These are phyloP conservation scores for Lachnellula cervina DNA, from an alignment of 2,329 filamentous ascomycete species.

Conservation along the genomic window DNA sequence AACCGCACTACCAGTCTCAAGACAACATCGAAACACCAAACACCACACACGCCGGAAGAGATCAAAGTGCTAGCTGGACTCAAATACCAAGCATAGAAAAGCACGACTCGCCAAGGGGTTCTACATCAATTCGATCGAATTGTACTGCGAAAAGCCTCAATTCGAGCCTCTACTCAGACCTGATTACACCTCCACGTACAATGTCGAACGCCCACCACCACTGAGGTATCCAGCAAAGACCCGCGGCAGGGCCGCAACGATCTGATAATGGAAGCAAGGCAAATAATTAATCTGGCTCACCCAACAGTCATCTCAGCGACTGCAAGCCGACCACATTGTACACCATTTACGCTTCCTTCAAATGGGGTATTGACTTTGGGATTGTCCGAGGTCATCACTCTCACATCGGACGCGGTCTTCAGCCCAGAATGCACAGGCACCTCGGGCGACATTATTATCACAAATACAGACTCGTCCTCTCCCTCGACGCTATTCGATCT, in stretches of 20 bases:
- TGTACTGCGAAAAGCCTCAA: background rate
- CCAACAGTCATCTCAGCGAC: slow-evolving; percentile 31
- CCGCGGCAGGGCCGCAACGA: slow-evolving; percentile 26
- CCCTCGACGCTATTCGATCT: slow-evolving; percentile 44
- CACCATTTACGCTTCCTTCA: slow-evolving; percentile 57
- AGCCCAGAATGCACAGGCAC: slow-evolving; percentile 42
- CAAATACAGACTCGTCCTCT: slow-evolving; percentile 12
- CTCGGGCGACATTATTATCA: slow-evolving; percentile 28
- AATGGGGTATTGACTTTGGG: slow-evolving; percentile 44
- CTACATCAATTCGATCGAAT: background rate
- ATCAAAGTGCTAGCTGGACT: no score
- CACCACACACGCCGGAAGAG: no score
- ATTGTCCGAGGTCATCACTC: slow-evolving; percentile 34
- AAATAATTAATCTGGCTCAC: slow-evolving; percentile 25
- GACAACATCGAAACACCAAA: no score
- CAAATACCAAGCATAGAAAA: background rate
- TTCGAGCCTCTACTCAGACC: background rate
- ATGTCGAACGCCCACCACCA: slow-evolving; percentile 17
- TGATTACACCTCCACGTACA: background rate
- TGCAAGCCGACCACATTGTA: slow-evolving; percentile 46
- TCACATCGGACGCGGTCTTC: slow-evolving; percentile 45
- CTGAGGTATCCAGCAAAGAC: slow-evolving; percentile 13
- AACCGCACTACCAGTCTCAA: no score
- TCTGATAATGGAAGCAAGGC: slow-evolving; percentile 26
- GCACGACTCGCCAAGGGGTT: background rate